Conservation (phyloP, 371 early-diverging fungal species). For the Mortierella sp. region DNA sequence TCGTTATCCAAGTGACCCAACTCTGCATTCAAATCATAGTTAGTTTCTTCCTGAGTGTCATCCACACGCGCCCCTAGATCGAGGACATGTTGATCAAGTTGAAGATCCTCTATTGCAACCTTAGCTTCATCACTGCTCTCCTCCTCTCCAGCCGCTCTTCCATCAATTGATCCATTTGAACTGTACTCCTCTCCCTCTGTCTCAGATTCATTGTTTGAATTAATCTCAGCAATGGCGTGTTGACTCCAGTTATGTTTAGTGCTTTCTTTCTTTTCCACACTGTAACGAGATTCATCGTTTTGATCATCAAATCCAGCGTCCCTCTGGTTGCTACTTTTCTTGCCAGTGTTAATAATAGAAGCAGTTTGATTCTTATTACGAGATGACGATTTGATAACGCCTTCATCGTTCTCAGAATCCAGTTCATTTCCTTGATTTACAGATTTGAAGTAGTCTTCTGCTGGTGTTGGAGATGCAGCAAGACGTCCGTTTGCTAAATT, state of each 20-base stretch:
- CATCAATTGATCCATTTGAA: not conserved
- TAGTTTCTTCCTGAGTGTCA: conserved; percentile 6
- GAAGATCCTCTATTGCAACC: not conserved
- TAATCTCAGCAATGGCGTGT: not conserved
- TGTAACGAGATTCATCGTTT: conserved; percentile 46
- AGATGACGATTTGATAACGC: not conserved
- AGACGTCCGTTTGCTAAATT: conserved; percentile 1
- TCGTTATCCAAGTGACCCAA: conserved; percentile 38
- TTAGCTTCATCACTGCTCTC: not conserved
- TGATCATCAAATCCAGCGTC: conserved; percentile 1
- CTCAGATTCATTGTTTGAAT: not conserved
- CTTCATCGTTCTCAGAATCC: conserved; percentile 25
- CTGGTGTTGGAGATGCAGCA: conserved; percentile 7
- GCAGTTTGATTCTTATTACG: not conserved
- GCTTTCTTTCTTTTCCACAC: conserved; percentile 33
- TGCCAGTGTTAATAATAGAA: not conserved
- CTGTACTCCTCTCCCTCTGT: not conserved
- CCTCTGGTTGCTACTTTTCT: not conserved
- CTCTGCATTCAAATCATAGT: conserved; percentile 29
- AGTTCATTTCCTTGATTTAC: conserved; percentile 15
- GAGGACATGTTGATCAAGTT: conserved; percentile 28
- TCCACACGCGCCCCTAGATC: conserved; percentile 14
- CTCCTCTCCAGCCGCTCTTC: not conserved
- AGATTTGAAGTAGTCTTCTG: conserved; percentile 34
- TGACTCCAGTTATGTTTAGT: not conserved